Conservation (phyloP, 441 rosid species). For the Populus tomentosa region DNA sequence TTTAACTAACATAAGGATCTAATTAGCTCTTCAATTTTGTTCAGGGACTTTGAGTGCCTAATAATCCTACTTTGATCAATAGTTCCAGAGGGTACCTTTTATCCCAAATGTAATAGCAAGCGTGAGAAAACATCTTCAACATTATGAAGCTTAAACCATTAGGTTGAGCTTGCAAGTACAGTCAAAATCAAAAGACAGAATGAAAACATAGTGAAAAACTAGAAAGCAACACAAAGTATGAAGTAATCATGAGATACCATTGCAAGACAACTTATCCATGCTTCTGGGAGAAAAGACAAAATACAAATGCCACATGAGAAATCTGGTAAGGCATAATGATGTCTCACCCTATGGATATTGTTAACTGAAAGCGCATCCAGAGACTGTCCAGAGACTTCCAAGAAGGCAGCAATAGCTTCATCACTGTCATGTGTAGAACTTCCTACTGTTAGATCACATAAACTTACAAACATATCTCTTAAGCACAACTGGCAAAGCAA, state of each 20-base stretch:
- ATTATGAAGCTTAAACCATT: background rate
- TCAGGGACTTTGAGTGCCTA: too few relatives aligned
- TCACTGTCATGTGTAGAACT: slow-evolving; percentile 34
- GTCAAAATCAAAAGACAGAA: background rate
- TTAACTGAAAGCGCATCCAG: slow-evolving; percentile 37
- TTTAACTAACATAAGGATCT: too few relatives aligned
- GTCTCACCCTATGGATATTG: slow-evolving; percentile 31
- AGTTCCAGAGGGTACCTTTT: too few relatives aligned
- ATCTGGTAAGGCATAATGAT: slow-evolving; percentile 1
- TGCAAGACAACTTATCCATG: background rate
- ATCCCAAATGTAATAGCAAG: background rate
- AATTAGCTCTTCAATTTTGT: too few relatives aligned
- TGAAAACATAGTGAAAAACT: background rate
- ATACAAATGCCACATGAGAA: background rate
- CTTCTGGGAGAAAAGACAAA: background rate
- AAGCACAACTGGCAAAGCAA: background rate
- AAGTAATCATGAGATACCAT: background rate
- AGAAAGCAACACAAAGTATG: background rate
- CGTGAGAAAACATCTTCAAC: background rate
- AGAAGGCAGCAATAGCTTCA: slow-evolving; percentile 48
- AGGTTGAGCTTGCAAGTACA: background rate
- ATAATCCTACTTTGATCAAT: too few relatives aligned
- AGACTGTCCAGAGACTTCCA: slow-evolving; percentile 39
- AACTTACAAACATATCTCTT: background rate
- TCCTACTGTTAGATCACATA: background rate